Evolutionary conservation across 129 eudicot species (phyloP).

Genomic region (Flaveria robusta): DNA sequence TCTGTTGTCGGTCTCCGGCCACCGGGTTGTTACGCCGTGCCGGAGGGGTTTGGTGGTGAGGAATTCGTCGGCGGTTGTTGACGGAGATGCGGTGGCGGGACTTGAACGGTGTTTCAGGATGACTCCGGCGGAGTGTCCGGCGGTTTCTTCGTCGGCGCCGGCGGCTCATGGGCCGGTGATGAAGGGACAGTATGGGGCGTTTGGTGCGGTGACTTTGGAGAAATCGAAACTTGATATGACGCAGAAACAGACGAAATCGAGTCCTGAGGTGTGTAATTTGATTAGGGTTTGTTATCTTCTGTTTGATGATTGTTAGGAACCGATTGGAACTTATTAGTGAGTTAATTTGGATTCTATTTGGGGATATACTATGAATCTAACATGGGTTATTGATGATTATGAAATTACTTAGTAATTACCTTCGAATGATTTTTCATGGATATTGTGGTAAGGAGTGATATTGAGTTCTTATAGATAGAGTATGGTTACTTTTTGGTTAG

Average conservation of each 20-base stretch:
- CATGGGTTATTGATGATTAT: too few species aligned
- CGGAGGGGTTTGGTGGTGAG: constrained; percentile 40
- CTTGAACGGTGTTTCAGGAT: constrained; percentile 72
- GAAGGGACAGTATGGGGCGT: constrained; percentile 66
- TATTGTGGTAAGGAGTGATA: too few species aligned
- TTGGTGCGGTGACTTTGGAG: constrained; percentile 72
- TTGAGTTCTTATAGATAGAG: too few species aligned
- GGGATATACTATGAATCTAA: too few species aligned
- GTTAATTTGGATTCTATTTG: too few species aligned
- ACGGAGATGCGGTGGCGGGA: constrained; percentile 48
- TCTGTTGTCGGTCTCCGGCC: constrained; percentile 34
- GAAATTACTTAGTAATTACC: too few species aligned
- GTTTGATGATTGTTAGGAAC: neutral
- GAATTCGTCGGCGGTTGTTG: constrained; percentile 51
- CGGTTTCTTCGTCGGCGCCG: constrained; percentile 29
- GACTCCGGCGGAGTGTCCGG: constrained; percentile 35
- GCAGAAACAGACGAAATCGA: constrained; percentile 61
- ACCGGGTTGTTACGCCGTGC: constrained; percentile 32
- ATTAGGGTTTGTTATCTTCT: neutral
- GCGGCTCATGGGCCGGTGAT: constrained; percentile 48
- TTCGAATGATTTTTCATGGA: too few species aligned
- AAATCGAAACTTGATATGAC: constrained; percentile 70
- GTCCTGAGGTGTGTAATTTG: constrained; percentile 62
- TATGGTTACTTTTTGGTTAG: neutral
- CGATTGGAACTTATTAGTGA: too few species aligned